Evolutionary conservation across 768 basidiomycete genomes (phyloP).

Genomic region (Obba rivulosa): DNA sequence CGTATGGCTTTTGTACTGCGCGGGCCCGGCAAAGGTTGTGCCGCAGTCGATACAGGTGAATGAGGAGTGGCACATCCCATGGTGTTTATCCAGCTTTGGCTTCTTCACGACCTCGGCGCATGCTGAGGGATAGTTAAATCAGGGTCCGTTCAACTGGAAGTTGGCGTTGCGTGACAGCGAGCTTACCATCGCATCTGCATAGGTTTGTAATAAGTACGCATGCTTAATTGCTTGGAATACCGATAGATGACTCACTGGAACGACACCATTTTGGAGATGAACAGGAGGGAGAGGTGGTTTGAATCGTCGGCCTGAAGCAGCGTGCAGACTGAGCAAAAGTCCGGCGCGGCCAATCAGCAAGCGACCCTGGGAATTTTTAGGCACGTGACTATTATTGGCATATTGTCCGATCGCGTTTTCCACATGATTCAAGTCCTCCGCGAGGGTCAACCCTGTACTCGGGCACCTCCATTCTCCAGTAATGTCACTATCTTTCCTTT

Average conservation of each 20-base stretch:
- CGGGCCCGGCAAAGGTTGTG: conserved; percentile 71
- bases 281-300: background rate
- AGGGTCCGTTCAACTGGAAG: too few relatives aligned
- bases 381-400: conserved; percentile 7
- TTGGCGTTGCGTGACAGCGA: background rate
- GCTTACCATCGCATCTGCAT: conserved; percentile 68
- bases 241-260: conserved; percentile 50
- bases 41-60: conserved; percentile 89
- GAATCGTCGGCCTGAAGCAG: background rate
- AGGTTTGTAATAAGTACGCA: background rate
- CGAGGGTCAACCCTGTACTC: too few relatives aligned
- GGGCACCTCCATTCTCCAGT: too few relatives aligned
- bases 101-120: conserved; percentile 91
- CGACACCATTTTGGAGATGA: conserved; percentile 50
- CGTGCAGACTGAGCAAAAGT: background rate
- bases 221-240: background rate
- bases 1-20: conserved; percentile 78
- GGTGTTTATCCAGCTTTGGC: conserved; percentile 85
- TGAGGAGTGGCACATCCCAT: conserved; percentile 51
- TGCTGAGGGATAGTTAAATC: conserved; percentile 30
- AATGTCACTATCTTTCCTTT: too few relatives aligned
- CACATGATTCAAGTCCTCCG: too few relatives aligned
- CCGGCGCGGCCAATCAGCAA: conserved; percentile 5
- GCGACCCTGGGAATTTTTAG: conserved; percentile 6
- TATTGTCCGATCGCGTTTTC: too few relatives aligned